Base-by-base conservation (phyloP, 1,139 yeast species). In the Diutina scorzettiae region DNA sequence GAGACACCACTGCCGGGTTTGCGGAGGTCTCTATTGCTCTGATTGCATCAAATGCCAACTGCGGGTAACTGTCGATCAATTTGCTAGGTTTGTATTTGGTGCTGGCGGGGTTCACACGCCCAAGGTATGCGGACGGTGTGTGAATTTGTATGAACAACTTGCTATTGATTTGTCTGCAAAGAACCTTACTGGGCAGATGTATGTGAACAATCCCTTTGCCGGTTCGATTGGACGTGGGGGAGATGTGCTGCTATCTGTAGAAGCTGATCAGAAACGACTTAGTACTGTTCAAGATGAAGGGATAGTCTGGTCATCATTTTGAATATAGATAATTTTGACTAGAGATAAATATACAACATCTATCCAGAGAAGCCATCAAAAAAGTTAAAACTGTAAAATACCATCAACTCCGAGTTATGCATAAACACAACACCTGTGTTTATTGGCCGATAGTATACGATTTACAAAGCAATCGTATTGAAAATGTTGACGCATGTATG, bases 1-100 rank as follows among this genome's bases (percentile, higher is more conserved):
- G 39, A 21, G 39, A 23, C 39, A 34, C 16, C 39, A 34, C 17
- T 34, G 39, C 16, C 39, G 39, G 14, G 27, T 34, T 5, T 34
- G 39, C 4, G 39, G 39, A 4, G 39, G 39, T 12, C 12, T 34
- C 11, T 34, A 23, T 16, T 34, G 39, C 17, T 9, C 27, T 14
- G 18, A 14, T 11, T 34, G 39, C 16, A 34, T 34, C 28, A 5
- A 16, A 8, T 12, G 19, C 5, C 17, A 7, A 8, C 11, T 20
- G 20, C 8, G 16, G 20, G 39, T 34, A 14, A 16, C 17, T 9
- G 16, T 34, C 4, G 39, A 34, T 23, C 28, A 23, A 16, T 23
- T 19, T 5, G 39, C 39, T 14, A 27, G 39, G 28, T 34, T 34
- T 23, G 19, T 34, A 5, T 34, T 20, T 23, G 25, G 25, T 6